These are phyloP conservation scores for Gymnopus androsaceus DNA, from an alignment of 1,284 basidiomycete species.

Conservation along the genomic window DNA sequence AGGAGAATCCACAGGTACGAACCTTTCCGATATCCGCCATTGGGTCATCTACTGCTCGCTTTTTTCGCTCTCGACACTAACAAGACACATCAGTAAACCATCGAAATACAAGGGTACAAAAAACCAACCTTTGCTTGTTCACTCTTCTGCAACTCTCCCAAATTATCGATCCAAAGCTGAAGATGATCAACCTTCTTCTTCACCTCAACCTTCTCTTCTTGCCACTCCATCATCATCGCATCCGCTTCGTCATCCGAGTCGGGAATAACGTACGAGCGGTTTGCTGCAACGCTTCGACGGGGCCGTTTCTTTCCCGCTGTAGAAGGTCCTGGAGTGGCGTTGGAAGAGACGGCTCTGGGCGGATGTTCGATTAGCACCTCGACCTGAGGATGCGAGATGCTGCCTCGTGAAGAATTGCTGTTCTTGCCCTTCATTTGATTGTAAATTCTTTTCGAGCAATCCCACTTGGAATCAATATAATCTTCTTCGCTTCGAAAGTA, in stretches of 20 bases:
- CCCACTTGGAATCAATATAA: conserved; percentile 44
- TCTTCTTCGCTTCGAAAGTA: conserved; percentile 70
- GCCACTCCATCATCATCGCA: conserved; percentile 34
- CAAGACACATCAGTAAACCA: conserved; percentile 10
- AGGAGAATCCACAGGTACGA: conserved; percentile 18
- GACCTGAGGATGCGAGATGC: conserved; percentile 28
- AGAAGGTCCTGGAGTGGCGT: neutral
- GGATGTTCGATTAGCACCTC: conserved; percentile 16
- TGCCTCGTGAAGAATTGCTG: conserved; percentile 31
- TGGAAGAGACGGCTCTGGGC: neutral
- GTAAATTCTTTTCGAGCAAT: conserved; percentile 24
- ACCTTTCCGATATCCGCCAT: conserved; percentile 62
- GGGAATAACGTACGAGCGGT: conserved; percentile 60
- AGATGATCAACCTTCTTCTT: conserved; percentile 54
- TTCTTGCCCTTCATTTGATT: conserved; percentile 45
- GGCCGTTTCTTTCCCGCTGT: conserved; percentile 51
- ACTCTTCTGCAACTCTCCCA: conserved; percentile 56
- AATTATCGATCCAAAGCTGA: conserved; percentile 67
- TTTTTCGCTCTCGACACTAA: conserved; percentile 66
- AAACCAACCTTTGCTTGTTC: conserved; percentile 65
- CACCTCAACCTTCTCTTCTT: conserved; percentile 35
- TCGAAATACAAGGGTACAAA: conserved; percentile 11
- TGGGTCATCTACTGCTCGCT: conserved; percentile 47
- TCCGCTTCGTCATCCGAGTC: conserved; percentile 72
- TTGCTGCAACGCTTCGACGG: conserved; percentile 52